A percentile compares a stretch with the other conserved stretches of the same genome.
Evolutionary conservation across 129 eudicot species (phyloP).

Genomic region (Escallonia rubra): DNA sequence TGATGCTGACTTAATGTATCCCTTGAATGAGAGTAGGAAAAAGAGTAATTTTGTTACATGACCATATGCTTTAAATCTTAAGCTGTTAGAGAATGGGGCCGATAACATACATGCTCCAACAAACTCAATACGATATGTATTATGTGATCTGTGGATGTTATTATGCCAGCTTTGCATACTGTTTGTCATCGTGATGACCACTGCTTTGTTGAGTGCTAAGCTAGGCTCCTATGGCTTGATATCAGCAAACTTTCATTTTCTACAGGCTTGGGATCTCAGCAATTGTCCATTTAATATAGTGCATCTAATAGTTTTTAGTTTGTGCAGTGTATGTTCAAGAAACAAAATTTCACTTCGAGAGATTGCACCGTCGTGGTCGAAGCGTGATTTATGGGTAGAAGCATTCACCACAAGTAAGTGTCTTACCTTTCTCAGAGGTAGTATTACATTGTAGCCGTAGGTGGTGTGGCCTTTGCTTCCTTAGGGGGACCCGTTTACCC

Average conservation of each 20-base stretch:
- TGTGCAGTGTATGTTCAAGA: conserved; percentile 56
- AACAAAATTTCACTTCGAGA: conserved; percentile 73
- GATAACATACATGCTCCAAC: too few species aligned
- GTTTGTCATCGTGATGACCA: not conserved
- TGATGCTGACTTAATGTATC: too few species aligned
- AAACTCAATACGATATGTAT: too few species aligned
- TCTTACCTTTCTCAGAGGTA: not conserved
- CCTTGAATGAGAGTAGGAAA: too few species aligned
- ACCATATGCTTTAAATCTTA: too few species aligned
- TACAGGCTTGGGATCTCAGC: not conserved
- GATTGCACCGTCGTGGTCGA: conserved; percentile 89
- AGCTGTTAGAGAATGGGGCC: too few species aligned
- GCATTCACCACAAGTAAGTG: conserved; percentile 84
- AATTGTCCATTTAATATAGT: not conserved
- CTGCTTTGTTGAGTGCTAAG: not conserved
- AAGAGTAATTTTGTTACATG: too few species aligned
- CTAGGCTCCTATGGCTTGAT: not conserved
- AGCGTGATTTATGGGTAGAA: conserved; percentile 65
- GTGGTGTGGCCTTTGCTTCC: too few species aligned
- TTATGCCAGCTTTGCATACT: not conserved
- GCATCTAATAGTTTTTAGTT: conserved; percentile 5
- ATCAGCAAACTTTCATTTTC: not conserved
- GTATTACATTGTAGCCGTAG: too few species aligned
- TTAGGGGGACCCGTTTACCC: too few species aligned
- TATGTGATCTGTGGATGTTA: too few species aligned